These are phyloP conservation scores for Talaromyces liani DNA, from an alignment of 495 filamentous ascomycete species.

Conservation along the genomic window DNA sequence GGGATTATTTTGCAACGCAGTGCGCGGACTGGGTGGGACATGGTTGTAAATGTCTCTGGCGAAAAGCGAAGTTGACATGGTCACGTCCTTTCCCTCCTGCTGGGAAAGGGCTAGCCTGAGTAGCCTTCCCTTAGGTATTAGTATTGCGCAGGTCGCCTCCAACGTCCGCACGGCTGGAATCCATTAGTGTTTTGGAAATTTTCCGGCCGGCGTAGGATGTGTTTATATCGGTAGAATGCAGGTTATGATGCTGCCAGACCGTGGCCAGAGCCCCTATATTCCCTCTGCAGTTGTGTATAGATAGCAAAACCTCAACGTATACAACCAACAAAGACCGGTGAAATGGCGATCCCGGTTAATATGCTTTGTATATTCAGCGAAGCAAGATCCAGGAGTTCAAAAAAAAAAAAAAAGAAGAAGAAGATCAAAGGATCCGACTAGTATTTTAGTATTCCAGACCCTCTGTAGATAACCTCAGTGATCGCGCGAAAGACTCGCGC, in stretches of 20 bases:
- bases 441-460: neutral
- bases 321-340: neutral
- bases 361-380: neutral
- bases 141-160: neutral
- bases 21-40: conserved; percentile 49
- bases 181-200: neutral
- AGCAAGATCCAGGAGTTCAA: neutral
- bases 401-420: neutral
- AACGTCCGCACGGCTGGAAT: conserved; percentile 1
- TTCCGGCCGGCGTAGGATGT: neutral
- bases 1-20: conserved; percentile 53
- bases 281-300: neutral
- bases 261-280: neutral
- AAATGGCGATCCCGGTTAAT: neutral
- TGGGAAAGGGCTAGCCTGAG: neutral
- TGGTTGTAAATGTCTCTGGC: conserved; percentile 2
- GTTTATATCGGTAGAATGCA: neutral
- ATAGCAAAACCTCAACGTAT: neutral
- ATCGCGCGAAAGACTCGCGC: neutral
- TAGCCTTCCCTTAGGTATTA: neutral
- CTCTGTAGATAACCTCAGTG: neutral
- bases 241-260: neutral
- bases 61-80: neutral
- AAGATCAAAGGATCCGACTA: neutral
- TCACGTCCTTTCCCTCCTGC: neutral